A percentile compares a stretch with the other conserved stretches of the same genome.
Conservation (phyloP, 2,329 filamentous ascomycete species). For the Penicillium fuscoglaucum region DNA sequence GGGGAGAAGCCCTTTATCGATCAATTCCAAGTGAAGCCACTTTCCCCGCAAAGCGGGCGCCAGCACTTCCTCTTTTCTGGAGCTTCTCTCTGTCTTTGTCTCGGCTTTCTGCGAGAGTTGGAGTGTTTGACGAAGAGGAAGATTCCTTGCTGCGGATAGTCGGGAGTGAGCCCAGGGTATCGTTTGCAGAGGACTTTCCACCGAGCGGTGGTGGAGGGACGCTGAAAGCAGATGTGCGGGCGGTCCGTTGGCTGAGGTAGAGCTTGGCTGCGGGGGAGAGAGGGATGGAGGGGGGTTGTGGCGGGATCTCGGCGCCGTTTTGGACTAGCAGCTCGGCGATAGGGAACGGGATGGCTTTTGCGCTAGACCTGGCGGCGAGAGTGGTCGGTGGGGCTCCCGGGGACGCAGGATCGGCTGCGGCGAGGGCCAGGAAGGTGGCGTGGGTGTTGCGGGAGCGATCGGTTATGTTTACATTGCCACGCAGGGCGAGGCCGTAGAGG, state of each 20-base stretch:
- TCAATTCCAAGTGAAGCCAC: constrained; percentile 47
- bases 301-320: constrained; percentile 87
- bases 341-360: constrained; percentile 68
- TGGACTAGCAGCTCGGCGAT: constrained; percentile 89
- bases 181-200: constrained; percentile 43
- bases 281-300: constrained; percentile 74
- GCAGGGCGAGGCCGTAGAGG: constrained; percentile 83
- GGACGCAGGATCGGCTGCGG: constrained; percentile 84
- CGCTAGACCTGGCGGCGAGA: constrained; percentile 29
- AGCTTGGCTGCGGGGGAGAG: constrained; percentile 75
- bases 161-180: constrained; percentile 65
- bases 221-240: constrained; percentile 32
- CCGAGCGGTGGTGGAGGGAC: constrained; percentile 43
- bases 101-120: constrained; percentile 37
- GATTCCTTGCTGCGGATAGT: constrained; percentile 43
- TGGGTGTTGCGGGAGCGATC: constrained; percentile 88
- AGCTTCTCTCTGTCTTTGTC: constrained; percentile 71
- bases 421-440: constrained; percentile 84
- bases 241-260: constrained; percentile 77
- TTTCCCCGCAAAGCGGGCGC: constrained; percentile 63
- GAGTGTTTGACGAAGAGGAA: constrained; percentile 30
- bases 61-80: constrained; percentile 77
- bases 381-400: constrained; percentile 54
- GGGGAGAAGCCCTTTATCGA: constrained; percentile 30
- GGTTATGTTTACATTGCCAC: constrained; percentile 80